Percentiles rank a stretch among this genome's conserved stretches.
These are phyloP conservation scores for Backusella luteola DNA, from an alignment of 192 early-diverging fungal species.

Conservation along the genomic window DNA sequence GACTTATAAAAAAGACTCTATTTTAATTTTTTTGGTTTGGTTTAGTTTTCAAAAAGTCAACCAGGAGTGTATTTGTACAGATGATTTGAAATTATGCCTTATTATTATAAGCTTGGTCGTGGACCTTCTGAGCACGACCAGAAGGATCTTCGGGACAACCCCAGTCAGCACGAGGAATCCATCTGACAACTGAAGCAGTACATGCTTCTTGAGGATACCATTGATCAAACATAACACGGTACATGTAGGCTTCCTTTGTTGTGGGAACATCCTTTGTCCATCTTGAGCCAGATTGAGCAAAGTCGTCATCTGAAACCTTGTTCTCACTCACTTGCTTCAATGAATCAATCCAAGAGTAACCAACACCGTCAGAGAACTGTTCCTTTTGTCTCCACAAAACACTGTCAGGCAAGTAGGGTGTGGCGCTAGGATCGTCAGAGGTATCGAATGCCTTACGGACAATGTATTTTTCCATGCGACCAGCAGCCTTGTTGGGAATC, in stretches of 20 bases:
- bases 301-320: conserved; percentile 75
- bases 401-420: conserved; percentile 83
- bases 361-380: conserved; percentile 98
- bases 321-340: conserved; percentile 73
- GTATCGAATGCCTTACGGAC: conserved; percentile 95
- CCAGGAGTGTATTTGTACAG: not conserved
- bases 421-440: conserved; percentile 59
- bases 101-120: conserved; percentile 62
- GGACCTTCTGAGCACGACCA: conserved; percentile 93
- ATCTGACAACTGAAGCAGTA: conserved; percentile 86
- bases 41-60: not conserved
- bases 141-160: conserved; percentile 96
- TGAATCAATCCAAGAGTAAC: conserved; percentile 96
- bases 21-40: not conserved
- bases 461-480: conserved; percentile 92
- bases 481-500: conserved; percentile 56
- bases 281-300: conserved; percentile 62
- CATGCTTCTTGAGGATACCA: conserved; percentile 92
- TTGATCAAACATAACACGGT: conserved; percentile 90
- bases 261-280: conserved; percentile 89
- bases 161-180: conserved; percentile 97
- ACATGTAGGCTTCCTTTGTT: conserved; percentile 97
- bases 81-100: conserved; percentile 1
- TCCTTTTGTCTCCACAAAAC: conserved; percentile 99
- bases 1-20: not conserved